Evolutionary conservation across 129 eudicot species (phyloP).

Genomic region (Flaveria ramosissima): DNA sequence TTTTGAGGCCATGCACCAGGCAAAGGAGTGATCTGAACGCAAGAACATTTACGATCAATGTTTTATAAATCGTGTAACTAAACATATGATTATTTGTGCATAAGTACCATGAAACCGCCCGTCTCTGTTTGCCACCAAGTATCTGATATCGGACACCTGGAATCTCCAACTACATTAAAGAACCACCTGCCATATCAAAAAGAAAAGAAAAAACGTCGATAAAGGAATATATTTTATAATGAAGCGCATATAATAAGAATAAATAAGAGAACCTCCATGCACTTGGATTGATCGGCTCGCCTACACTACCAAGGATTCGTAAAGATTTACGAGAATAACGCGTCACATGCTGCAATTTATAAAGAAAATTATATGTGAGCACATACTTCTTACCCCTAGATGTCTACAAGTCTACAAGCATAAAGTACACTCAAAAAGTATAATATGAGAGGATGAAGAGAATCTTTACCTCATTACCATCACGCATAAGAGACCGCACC

Average conservation of each 20-base stretch:
- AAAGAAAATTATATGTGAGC: slow-evolving; percentile 8
- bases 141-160: slow-evolving; percentile 95
- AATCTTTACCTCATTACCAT: slow-evolving; percentile 69
- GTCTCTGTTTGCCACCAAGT: slow-evolving; percentile 99
- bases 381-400: neutral
- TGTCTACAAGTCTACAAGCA: slow-evolving; percentile 2
- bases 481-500: slow-evolving; percentile 98
- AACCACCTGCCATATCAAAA: slow-evolving; percentile 69
- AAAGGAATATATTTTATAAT: neutral
- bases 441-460: neutral
- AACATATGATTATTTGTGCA: slow-evolving; percentile 2
- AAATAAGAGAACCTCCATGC: slow-evolving; percentile 83
- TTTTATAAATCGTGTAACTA: slow-evolving; percentile 9
- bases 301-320: slow-evolving; percentile 98
- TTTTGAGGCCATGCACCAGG: slow-evolving; percentile 99
- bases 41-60: slow-evolving; percentile 9
- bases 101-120: slow-evolving; percentile 89
- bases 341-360: slow-evolving; percentile 69
- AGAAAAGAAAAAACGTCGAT: neutral
- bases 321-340: slow-evolving; percentile 93
- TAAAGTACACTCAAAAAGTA: slow-evolving; percentile 1
- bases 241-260: neutral
- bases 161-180: slow-evolving; percentile 84
- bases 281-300: slow-evolving; percentile 98
- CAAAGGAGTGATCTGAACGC: slow-evolving; percentile 84